phyloP scores from a whole-genome alignment of 352 stramenopile genomes.

The Phytophthora hybrid region DNA sequence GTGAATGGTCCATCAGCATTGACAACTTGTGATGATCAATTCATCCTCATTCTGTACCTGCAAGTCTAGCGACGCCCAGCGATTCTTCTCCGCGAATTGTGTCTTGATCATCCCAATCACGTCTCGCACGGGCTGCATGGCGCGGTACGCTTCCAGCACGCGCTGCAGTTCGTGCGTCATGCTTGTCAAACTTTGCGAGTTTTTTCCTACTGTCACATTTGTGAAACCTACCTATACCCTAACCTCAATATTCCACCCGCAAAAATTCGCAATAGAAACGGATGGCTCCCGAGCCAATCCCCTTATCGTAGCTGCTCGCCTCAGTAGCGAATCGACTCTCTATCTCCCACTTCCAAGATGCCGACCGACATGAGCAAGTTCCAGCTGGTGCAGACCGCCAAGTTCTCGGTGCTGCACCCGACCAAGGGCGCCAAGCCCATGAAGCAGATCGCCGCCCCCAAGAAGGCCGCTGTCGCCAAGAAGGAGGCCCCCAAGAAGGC shows the following conservation, averaged over 20 bases:
- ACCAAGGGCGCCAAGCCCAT: slow-evolving; percentile 67
- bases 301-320: not conserved
- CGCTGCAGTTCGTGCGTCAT: slow-evolving; percentile 37
- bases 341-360: slow-evolving; percentile 34
- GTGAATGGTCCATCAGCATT: not conserved
- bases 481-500: slow-evolving; percentile 40
- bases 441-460: slow-evolving; percentile 53
- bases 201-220: not conserved
- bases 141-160: slow-evolving; percentile 70
- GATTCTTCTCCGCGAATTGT: slow-evolving; percentile 30
- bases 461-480: slow-evolving; percentile 15
- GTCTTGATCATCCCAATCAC: slow-evolving; percentile 52
- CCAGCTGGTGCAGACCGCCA: slow-evolving; percentile 70
- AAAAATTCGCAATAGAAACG: slow-evolving; percentile 6
- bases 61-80: slow-evolving; percentile 61
- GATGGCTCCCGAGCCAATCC: slow-evolving; percentile 4
- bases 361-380: slow-evolving; percentile 64
- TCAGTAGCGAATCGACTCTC: slow-evolving; percentile 37
- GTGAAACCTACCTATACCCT: not conserved
- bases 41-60: slow-evolving; percentile 47
- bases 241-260: not conserved
- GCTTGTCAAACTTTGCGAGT: slow-evolving; percentile 1
- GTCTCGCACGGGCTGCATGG: slow-evolving; percentile 62
- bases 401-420: slow-evolving; percentile 73
- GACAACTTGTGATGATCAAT: not conserved